phyloP scores from a whole-genome alignment of 192 early-diverging fungal genomes.

The Umbelopsis sp. region DNA sequence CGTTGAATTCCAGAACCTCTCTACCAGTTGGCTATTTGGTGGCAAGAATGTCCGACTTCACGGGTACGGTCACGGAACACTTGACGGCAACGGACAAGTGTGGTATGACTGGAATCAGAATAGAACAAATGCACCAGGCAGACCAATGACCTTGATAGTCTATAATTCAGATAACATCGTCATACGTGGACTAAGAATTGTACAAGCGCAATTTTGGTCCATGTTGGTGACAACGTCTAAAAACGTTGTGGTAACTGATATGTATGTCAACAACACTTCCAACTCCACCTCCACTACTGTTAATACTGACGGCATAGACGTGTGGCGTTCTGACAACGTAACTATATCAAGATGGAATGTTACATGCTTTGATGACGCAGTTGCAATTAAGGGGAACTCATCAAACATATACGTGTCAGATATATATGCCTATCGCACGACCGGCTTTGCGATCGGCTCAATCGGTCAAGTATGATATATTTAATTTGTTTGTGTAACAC shows the following conservation, averaged over 20 bases:
- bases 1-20: background rate
- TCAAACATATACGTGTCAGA: constrained; percentile 10
- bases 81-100: background rate
- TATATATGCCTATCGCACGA: constrained; percentile 4
- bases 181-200: constrained; percentile 2
- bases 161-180: background rate
- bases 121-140: background rate
- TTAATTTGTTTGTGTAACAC: background rate
- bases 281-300: constrained; percentile 8
- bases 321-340: background rate
- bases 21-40: constrained; percentile 6
- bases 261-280: constrained; percentile 4
- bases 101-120: constrained; percentile 18
- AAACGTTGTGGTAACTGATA: background rate
- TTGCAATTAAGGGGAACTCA: constrained; percentile 9
- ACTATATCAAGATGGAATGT: constrained; percentile 12
- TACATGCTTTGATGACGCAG: constrained; percentile 7
- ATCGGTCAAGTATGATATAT: background rate
- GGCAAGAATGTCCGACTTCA: background rate
- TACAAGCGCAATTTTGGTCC: constrained; percentile 12
- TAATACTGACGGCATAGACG: background rate
- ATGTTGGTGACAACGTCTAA: background rate
- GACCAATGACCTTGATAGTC: constrained; percentile 1
- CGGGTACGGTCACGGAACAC: background rate
- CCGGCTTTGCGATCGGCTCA: background rate